These are phyloP conservation scores for Polytrichum formosum DNA, from an alignment of 225 moss, liverwort and hornwort species.

Conservation along the genomic window DNA sequence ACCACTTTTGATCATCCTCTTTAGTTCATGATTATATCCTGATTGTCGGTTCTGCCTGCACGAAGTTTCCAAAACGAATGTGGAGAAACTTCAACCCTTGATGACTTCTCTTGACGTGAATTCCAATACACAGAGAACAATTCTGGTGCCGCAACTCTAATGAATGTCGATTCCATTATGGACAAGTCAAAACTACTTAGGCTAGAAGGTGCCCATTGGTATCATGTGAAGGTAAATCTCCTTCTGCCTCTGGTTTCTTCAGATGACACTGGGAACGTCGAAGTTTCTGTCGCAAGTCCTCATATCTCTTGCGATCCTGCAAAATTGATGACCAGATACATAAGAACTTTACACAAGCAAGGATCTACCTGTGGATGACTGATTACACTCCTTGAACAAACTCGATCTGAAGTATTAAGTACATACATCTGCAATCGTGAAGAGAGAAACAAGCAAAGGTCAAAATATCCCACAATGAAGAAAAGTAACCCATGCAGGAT, in stretches of 20 bases:
- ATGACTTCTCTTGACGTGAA: too few species aligned
- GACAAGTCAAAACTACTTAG: too few species aligned
- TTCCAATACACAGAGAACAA: too few species aligned
- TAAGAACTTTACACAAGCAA: neutral
- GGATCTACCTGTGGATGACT: too few species aligned
- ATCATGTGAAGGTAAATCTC: slow-evolving; percentile 25
- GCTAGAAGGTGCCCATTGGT: neutral
- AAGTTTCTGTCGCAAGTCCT: slow-evolving; percentile 50
- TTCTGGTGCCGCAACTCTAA: too few species aligned
- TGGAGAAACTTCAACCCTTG: too few species aligned
- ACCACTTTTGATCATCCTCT: too few species aligned
- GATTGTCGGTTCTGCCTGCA: too few species aligned
- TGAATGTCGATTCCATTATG: too few species aligned
- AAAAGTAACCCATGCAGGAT: neutral
- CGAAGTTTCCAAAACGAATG: too few species aligned
- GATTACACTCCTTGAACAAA: neutral
- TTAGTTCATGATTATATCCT: too few species aligned
- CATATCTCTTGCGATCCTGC: slow-evolving; percentile 64
- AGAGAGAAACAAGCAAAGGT: neutral
- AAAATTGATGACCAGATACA: neutral
- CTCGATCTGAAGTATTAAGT: neutral
- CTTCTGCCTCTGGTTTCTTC: slow-evolving; percentile 37
- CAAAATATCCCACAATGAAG: neutral
- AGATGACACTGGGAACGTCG: slow-evolving; percentile 47
- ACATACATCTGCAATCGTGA: neutral